Conservation (phyloP, 805 yeast genomes). For the Candida bentonensis region DNA sequence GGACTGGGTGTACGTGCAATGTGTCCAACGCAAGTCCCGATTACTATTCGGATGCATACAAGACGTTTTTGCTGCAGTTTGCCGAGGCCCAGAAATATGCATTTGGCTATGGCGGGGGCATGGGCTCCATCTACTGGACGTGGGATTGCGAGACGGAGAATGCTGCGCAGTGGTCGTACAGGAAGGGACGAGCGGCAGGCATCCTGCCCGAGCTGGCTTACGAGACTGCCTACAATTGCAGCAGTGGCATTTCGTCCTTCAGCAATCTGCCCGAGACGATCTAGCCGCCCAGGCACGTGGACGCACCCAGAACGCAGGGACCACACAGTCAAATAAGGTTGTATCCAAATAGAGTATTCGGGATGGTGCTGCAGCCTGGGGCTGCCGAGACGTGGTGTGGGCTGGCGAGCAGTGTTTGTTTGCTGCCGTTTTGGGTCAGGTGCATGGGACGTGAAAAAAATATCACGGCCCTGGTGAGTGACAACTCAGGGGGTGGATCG, state of each 20-base stretch:
- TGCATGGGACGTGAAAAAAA: too few relatives aligned
- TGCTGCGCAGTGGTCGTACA: slow-evolving; percentile 21
- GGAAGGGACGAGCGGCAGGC: slow-evolving; percentile 17
- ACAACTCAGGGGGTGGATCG: too few relatives aligned
- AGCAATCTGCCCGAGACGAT: neutral
- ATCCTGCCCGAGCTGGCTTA: slow-evolving; percentile 19
- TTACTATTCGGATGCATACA: slow-evolving; percentile 43
- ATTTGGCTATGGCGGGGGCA: slow-evolving; percentile 52
- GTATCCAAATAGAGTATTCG: too few relatives aligned
- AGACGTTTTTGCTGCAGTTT: slow-evolving; percentile 42
- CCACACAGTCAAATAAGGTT: too few relatives aligned
- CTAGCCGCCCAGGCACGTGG: too few relatives aligned
- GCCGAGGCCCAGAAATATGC: slow-evolving; percentile 78
- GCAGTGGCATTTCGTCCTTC: neutral
- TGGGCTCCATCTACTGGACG: slow-evolving; percentile 68
- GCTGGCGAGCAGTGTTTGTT: too few relatives aligned
- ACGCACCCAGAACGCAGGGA: too few relatives aligned
- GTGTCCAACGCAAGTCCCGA: slow-evolving; percentile 28
- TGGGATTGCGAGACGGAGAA: slow-evolving; percentile 57
- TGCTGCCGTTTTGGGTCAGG: too few relatives aligned
- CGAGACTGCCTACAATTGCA: slow-evolving; percentile 14
- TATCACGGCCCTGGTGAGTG: too few relatives aligned
- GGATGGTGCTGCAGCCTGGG: too few relatives aligned
- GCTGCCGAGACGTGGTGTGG: too few relatives aligned
- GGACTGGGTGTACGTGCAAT: slow-evolving; percentile 38